Percentiles rank a stretch among this genome's conserved stretches.
phyloP scores from a whole-genome alignment of 2,329 filamentous ascomycete species.

The Fusarium kyushuense region DNA sequence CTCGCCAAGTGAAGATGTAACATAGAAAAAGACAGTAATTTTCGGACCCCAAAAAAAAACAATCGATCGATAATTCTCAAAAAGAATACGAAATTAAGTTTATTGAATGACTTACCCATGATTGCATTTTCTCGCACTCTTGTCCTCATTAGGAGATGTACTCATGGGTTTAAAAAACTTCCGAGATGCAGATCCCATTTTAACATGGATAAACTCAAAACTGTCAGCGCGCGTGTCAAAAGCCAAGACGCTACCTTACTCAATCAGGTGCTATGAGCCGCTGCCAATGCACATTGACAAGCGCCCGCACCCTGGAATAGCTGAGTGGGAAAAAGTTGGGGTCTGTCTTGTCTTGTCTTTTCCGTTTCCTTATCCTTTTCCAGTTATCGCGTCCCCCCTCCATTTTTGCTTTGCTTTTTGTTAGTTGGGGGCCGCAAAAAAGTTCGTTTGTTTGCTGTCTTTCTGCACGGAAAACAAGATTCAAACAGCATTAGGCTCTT shows the following conservation, averaged over 20 bases:
- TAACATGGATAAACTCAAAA: background rate
- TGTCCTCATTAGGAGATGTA: background rate
- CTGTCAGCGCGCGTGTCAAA: slow-evolving; percentile 5
- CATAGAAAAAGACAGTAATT: background rate
- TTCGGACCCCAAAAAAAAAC: slow-evolving; percentile 1
- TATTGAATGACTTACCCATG: background rate
- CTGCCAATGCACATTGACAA: slow-evolving; percentile 15
- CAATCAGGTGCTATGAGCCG: slow-evolving; percentile 12
- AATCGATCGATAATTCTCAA: background rate
- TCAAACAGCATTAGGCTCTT: background rate
- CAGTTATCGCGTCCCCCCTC: no score
- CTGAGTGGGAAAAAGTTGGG: background rate
- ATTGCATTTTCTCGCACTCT: background rate
- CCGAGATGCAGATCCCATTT: slow-evolving; percentile 9
- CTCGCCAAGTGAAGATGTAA: background rate
- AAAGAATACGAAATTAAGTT: background rate
- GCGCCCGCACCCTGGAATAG: background rate
- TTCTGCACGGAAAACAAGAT: slow-evolving; percentile 18
- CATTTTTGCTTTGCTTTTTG: background rate
- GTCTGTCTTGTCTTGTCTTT: background rate
- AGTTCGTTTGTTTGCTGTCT: background rate
- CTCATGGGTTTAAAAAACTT: background rate
- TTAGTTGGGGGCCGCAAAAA: slow-evolving; percentile 17
- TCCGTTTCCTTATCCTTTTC: no score
- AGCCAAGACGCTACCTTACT: slow-evolving; percentile 18